Evolutionary conservation across 2,329 filamentous ascomycete species (phyloP).

Genomic region (Colletotrichum sojae): DNA sequence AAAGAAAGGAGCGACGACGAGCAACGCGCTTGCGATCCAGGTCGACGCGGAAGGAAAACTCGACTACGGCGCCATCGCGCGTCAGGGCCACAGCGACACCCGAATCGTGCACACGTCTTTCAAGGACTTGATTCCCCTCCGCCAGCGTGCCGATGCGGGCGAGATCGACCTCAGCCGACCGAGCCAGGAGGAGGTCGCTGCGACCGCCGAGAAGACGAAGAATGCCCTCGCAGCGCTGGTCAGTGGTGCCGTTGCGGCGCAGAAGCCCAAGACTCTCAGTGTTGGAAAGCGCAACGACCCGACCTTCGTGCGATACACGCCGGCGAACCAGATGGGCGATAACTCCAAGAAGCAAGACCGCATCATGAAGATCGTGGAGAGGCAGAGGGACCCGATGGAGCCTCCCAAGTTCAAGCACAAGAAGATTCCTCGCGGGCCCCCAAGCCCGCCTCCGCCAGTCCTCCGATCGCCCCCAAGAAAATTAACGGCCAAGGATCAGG

Average conservation of each 20-base stretch:
- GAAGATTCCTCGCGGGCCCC: conserved; percentile 94
- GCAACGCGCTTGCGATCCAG: conserved; percentile 92
- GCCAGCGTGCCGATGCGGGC: conserved; percentile 92
- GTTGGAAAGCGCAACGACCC: conserved; percentile 84
- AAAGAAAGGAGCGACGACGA: conserved; percentile 78
- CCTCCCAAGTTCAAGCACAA: conserved; percentile 99
- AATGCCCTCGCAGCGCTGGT: conserved; percentile 87
- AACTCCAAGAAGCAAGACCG: conserved; percentile 89
- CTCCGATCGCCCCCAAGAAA: conserved; percentile 97
- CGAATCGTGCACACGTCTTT: conserved; percentile 95
- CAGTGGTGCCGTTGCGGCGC: conserved; percentile 87
- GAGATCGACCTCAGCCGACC: conserved; percentile 91
- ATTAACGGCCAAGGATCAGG: conserved; percentile 95
- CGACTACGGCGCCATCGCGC: conserved; percentile 95
- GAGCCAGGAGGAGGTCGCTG: conserved; percentile 85
- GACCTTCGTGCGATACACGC: conserved; percentile 96
- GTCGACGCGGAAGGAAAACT: conserved; percentile 94
- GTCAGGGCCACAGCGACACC: conserved; percentile 86
- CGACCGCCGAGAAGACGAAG: conserved; percentile 89
- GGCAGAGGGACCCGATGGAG: conserved; percentile 94
- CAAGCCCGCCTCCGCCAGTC: conserved; percentile 91
- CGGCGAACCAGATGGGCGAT: conserved; percentile 95
- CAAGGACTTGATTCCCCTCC: conserved; percentile 94
- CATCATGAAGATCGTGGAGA: conserved; percentile 98
- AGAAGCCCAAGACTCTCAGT: conserved; percentile 96